These are phyloP conservation scores for Betula pendula DNA, from an alignment of 306 rosid species.

Conservation along the genomic window DNA sequence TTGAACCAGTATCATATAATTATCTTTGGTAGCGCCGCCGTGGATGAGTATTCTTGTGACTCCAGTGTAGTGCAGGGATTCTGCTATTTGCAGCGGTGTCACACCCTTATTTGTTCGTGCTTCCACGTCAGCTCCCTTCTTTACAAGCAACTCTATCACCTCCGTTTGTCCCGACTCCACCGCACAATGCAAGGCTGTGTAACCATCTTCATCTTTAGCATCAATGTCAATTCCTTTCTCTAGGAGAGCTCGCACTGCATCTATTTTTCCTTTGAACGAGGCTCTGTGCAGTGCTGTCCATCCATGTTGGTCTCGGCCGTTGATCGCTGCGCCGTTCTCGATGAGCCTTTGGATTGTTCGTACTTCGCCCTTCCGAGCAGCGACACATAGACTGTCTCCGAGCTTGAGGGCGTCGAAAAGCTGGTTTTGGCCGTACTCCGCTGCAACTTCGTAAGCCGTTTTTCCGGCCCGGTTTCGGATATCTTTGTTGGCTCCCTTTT, in stretches of 20 bases:
- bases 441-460: slow-evolving; percentile 63
- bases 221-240: slow-evolving; percentile 66
- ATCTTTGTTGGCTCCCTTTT: slow-evolving; percentile 67
- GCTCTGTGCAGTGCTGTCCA: slow-evolving; percentile 89
- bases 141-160: slow-evolving; percentile 59
- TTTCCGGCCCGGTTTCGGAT: slow-evolving; percentile 52
- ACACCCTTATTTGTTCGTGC: slow-evolving; percentile 69
- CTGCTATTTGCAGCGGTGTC: slow-evolving; percentile 67
- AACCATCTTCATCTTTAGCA: slow-evolving; percentile 76
- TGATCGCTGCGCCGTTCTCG: slow-evolving; percentile 55
- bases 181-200: slow-evolving; percentile 77
- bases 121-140: slow-evolving; percentile 74
- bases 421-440: slow-evolving; percentile 52
- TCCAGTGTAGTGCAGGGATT: slow-evolving; percentile 61
- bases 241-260: slow-evolving; percentile 44
- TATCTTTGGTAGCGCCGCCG: slow-evolving; percentile 50
- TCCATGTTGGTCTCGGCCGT: slow-evolving; percentile 72
- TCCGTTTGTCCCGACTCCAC: slow-evolving; percentile 69
- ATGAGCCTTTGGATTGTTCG: slow-evolving; percentile 54
- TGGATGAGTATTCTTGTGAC: slow-evolving; percentile 63
- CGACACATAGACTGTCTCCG: slow-evolving; percentile 62
- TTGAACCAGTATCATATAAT: neutral
- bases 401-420: slow-evolving; percentile 62
- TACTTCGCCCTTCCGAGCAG: slow-evolving; percentile 69
- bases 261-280: slow-evolving; percentile 60